Evolutionary conservation across 306 rosid genomes (phyloP).

Genomic region (Vigna angularis): DNA sequence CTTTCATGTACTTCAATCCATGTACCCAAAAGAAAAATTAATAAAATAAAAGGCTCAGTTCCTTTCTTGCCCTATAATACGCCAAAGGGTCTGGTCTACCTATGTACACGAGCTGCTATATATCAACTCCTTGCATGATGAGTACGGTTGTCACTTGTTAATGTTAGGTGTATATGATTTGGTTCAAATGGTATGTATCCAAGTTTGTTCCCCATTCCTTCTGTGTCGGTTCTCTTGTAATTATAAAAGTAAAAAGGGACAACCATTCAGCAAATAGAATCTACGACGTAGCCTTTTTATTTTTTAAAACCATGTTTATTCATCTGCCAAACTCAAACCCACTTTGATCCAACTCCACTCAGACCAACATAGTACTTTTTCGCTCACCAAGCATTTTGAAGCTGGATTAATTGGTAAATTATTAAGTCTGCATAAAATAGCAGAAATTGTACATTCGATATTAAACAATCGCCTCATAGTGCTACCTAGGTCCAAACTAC

Average conservation of each 20-base stretch:
- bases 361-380: neutral
- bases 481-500: constrained; percentile 40
- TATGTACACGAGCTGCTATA: constrained; percentile 15
- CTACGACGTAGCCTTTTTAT: no score
- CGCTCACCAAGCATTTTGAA: constrained; percentile 10
- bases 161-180: neutral
- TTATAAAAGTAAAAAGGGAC: neutral
- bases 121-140: constrained; percentile 22
- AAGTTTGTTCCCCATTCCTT: constrained; percentile 5
- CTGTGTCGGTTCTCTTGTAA: neutral
- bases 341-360: neutral
- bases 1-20: constrained; percentile 42
- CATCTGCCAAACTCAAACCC: neutral
- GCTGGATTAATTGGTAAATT: constrained; percentile 35
- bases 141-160: neutral
- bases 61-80: constrained; percentile 5
- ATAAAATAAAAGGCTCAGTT: neutral
- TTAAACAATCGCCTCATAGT: constrained; percentile 31
- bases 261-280: neutral
- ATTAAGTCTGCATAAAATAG: constrained; percentile 35
- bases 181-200: constrained; percentile 17
- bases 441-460: constrained; percentile 22
- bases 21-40: neutral
- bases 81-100: neutral
- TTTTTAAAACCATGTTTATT: no score